These are phyloP conservation scores for Metarhizium album DNA, from an alignment of 2,329 filamentous ascomycete genomes.

Conservation along the genomic window DNA sequence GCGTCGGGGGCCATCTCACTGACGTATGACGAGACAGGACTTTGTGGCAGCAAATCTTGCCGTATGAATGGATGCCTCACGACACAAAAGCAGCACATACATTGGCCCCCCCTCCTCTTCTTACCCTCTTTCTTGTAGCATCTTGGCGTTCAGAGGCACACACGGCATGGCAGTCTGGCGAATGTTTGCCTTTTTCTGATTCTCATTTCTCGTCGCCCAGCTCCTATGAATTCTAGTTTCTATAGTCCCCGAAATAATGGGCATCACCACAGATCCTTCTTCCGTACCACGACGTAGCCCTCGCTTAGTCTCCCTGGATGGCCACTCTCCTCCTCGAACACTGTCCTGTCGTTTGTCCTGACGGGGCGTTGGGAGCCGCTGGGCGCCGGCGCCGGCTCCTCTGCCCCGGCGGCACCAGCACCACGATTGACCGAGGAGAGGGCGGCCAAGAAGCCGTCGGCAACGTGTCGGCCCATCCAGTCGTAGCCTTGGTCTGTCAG, in stretches of 20 bases:
- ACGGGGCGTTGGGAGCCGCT: slow-evolving; percentile 10
- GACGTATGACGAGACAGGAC: slow-evolving; percentile 27
- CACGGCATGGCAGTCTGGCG: not conserved
- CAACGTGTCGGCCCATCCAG: slow-evolving; percentile 48
- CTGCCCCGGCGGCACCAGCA: too few species aligned
- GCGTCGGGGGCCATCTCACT: not conserved
- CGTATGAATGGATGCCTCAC: slow-evolving; percentile 12
- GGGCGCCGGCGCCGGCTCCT: not conserved
- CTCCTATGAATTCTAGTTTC: not conserved
- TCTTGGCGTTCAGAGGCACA: not conserved
- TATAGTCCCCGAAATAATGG: not conserved
- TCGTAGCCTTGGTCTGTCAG: slow-evolving; percentile 49
- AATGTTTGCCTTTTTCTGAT: not conserved
- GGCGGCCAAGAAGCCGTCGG: slow-evolving; percentile 32
- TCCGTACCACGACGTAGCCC: slow-evolving; percentile 44
- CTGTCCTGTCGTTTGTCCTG: slow-evolving; percentile 24
- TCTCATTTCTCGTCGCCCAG: not conserved
- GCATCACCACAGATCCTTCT: slow-evolving; percentile 38
- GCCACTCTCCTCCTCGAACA: slow-evolving; percentile 40
- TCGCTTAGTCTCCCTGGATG: slow-evolving; percentile 34
- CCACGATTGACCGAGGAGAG: not conserved
- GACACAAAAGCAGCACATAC: not conserved
- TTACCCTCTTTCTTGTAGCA: not conserved
- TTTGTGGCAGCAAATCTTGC: slow-evolving; percentile 46
- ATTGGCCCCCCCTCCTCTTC: not conserved